Base-by-base conservation (phyloP, 2,329 filamentous ascomycete genomes). In the Verticillium dahliae region DNA sequence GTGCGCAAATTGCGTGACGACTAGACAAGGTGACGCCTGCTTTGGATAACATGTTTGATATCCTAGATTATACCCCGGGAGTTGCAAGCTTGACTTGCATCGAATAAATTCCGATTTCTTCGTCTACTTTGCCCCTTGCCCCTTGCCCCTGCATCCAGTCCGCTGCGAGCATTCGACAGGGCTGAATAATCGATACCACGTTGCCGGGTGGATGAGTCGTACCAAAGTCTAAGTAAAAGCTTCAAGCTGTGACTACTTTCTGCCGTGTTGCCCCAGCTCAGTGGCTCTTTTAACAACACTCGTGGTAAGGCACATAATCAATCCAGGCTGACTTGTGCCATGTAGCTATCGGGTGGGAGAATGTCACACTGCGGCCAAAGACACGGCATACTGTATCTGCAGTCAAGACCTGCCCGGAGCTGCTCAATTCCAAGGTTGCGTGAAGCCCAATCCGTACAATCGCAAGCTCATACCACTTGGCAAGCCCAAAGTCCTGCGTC, bases 1-100 rank as follows among this genome's bases (percentile, higher is more conserved):
- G 81, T 91, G 62, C 79, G 85, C 66, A 73, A 74, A 58, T 61
- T 81, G 61, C 73, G 54, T 2, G 45, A 52, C 10, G 45, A 52
- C 7, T 52, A 18, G 18, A 27, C 10, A 52, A 18, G 15, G 15
- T n/a, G 18, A 22, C 22, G 9, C 10, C 13, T 52, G 5, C 18
- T n/a, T 52, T 11, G 11, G 3, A 18, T 5, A 22, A 18, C 10
- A 18, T 52, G 18, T 7, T 10, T 18, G 45, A n/a, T 22, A n/a
- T 52, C n/a, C 45, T 22, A 52, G 6, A 52, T 52, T 7, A 52
- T 52, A 52, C 45, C 9, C 45, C 45, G 22, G 1, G 4, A 52
- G 45, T 52, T 10, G 45, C 4, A 52, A 27, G 9, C 7, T 10
- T 52, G 4, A 22, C 10, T 22, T 10, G 18, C 10, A 52, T n/a